These are phyloP conservation scores for Plasmodium fragile DNA, from an alignment of 169 alveolate genomes.

Conservation along the genomic window DNA sequence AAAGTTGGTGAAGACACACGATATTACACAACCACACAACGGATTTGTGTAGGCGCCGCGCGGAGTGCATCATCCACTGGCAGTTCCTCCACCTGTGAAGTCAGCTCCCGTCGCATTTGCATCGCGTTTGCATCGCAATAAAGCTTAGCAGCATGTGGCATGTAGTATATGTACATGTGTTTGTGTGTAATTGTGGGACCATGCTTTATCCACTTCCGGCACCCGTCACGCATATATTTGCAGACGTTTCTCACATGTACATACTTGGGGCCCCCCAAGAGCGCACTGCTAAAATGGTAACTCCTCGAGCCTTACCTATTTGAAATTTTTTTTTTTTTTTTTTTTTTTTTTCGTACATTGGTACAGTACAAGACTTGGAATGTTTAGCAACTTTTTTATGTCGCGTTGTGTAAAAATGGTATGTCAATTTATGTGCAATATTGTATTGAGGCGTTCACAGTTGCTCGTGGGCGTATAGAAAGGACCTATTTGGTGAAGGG, in stretches of 20 bases:
- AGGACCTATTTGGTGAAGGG: neutral
- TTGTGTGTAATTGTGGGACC: neutral
- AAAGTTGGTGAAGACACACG: constrained; percentile 15
- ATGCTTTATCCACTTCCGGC: neutral
- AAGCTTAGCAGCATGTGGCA: neutral
- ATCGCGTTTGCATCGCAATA: neutral
- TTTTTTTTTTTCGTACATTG: neutral
- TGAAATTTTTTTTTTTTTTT: neutral
- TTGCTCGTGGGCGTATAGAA: neutral
- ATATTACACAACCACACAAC: constrained; percentile 8
- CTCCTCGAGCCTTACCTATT: neutral
- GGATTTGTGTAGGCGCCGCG: neutral
- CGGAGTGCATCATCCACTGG: neutral
- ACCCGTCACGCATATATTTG: neutral
- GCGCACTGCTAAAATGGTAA: neutral
- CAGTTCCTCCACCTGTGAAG: neutral
- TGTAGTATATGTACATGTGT: neutral
- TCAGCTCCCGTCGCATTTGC: neutral
- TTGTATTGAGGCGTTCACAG: neutral
- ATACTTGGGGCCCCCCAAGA: neutral
- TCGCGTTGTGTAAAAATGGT: neutral
- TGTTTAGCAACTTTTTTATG: neutral
- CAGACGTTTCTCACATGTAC: neutral
- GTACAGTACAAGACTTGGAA: neutral
- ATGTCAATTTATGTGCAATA: neutral